Evolutionary conservation across 2,329 filamentous ascomycete genomes (phyloP), one percentile per base, ranked within the genome.

Genomic region (Amphichorda felina): DNA sequence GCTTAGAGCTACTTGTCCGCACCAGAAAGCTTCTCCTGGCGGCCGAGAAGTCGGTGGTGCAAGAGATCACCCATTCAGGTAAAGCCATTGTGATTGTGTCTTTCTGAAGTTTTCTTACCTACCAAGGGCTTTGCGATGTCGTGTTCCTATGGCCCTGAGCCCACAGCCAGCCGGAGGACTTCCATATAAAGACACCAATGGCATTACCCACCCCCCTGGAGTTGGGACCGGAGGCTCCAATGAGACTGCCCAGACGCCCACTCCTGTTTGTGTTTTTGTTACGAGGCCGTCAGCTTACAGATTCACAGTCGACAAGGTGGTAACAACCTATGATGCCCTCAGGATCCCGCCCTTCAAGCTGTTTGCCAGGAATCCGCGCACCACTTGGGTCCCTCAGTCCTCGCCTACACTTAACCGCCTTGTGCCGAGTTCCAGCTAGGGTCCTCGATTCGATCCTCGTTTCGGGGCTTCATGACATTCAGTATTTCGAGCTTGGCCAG

Each of bases 11-110:
- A 36, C 56, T 82, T 29, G 66, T 87, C 25, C 70, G 75, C 33
- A 75, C 76, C 4, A 73, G 68, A 33, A 68, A 70, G 46, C 60
- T 86, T 25, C 61, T 84, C 11, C 54, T 81, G 26, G 75, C 69
- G 39, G 59, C 82, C 17, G 84, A 91, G 50, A 63, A 72, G 48
- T 76, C 76, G 2, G 60, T 74, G 38, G 60, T 68, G 34, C 71
- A 82, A 47, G 69, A 81, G 43, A 59, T 70, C 33, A 65, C 66
- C 31, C 60, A 68, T 40, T 67, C 70, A 50, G 76, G 75, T 55
- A 82, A 79, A 56, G 77, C 79, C 36, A 64, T 86, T 37, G 64
- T 82, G 29, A 78, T 82, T 54, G 68, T 72, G 34, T 68, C 67
- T 25, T 40, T 45, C 5, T 43, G 28, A 35, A 5, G 11, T 21